Evolutionary conservation across 2,329 filamentous ascomycete species (phyloP), one percentile per base, ranked within the genome.

Genomic region (Pseudogymnoascus sp.): DNA sequence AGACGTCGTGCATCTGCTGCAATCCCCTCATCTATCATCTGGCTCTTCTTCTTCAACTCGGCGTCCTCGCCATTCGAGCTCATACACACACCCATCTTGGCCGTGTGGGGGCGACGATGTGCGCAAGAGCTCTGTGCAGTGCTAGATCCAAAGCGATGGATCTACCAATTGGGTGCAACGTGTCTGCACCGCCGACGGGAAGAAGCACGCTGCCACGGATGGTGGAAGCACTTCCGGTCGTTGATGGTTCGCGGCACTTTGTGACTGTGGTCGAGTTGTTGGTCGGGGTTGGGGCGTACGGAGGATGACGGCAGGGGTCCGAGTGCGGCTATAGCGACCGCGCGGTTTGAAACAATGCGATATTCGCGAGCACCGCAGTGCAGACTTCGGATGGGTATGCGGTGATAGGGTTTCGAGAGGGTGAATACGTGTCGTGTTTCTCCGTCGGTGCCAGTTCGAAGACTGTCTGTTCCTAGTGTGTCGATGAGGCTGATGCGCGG

Each of bases 41-140:
- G 92, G 76, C 92, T 97, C 76, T 89, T 86, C 82, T 97, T 96
- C 84, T 94, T 96, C 81, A 92, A 87, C 73, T 96, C 92, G 74
- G 82, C 85, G 79, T 95, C 91, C 74, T 92, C 92, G 65, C 74
- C 69, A 74, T 87, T 88, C 67, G 87, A 87, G 78, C 91, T 97
- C 84, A 96, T 90, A 80, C 94, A 99, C 70, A 84, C 84, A 77
- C 94, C 94, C 94, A 99, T 99, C 71, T 73, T 83, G 77, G 57
- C 57, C 35, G 37, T 59, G 57, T 39, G 47, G 47, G 47, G 47
- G 29, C 47, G 33, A 54, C 47, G 47, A 29, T 54, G 29, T 54
- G 47, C 47, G 47, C 47, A 54, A 33, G 47, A 54, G 47, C 47
- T 21, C 29, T 10, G 10, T 10, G 15, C 15, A 33, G 47, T 15